Base-by-base conservation (phyloP, 441 rosid species). In the Manihot esculenta region DNA sequence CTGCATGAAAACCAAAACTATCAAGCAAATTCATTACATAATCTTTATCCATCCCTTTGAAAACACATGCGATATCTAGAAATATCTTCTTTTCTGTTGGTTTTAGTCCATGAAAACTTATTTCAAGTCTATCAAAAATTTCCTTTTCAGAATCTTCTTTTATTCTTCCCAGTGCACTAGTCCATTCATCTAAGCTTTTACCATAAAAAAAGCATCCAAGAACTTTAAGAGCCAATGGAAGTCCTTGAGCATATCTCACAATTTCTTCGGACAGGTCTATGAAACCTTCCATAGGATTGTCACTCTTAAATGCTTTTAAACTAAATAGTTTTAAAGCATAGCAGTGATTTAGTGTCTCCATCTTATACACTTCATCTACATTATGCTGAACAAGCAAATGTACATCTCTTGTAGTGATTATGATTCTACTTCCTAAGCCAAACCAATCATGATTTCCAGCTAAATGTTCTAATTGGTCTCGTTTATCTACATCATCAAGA, bases 81-180 rank as follows among this genome's bases (percentile, higher is more conserved):
- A 71, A 71, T 14, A 71, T 62, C 21, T 71, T 53, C 68, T 62
- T 42, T 8, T 71, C 74, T 3, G 35, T 53, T 62, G 5, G 62
- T 18, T 62, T 15, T 13, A 72, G 47, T 7, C 64, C 71, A 57
- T 72, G 41, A 20, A 35, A 72, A 64, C 76, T 72, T 64, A 72
- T 72, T 1, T 50, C 30, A 30, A 72, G 76, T 1, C 51, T 41
- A 18, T 47, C 70, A 4, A 30, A 27, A 27, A 69, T 69, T 35
- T 44, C 54, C 8, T 26, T 3, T 5, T 82, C 69, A 7, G 72
- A 74, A 9, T 66, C 62, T 3, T 27, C 67, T 64, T 79, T 73
- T 24, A 84, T 33, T 55, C 76, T 68, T 10, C 45, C 59, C 7
- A 82, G 62, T 5, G 74, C 78, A 66, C 76, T 80, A 60, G 64